Base-by-base conservation (phyloP, 192 early-diverging fungal species). In the Backusella australiensis region DNA sequence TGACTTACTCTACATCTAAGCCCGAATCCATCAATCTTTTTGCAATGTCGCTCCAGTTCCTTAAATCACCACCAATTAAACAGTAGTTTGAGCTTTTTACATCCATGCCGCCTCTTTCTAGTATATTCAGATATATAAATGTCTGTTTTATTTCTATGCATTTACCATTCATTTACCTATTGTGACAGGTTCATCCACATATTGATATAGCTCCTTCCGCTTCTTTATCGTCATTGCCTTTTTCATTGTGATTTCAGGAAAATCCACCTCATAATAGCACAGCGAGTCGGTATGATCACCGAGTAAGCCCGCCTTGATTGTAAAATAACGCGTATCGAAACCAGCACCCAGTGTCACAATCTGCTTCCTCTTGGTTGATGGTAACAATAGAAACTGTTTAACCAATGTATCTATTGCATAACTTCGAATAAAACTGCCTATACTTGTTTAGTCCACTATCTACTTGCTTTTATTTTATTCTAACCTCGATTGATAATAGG, bases 401-500 rank as follows among this genome's bases (percentile, higher is more conserved):
- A 95, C 84, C 1, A 94, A 69, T 15, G 75, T 69, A 66, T 97
- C 91, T 19, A 99, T 73, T 0, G 91, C 89, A 9, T 74, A 53
- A 73, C 90, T 90, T 11, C 97, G 90, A 6, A 93, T 81, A 77
- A 92, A 97, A 0, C 96, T 92, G 3, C 95, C 93, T 92, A 69
- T 14, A 23, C 29, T 78, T 34, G 39, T 44, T 63, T 38, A 81
- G 71, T 36, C 44, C 12, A 73, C 19, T 35, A 67, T 38, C 29
- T 26, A 34, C 35, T 15, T n/a, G 19, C 46, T 44, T 75, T 29
- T 14, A 6, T 34, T 12, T 26, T 23, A 23, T 1, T 19, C 42
- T 72, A 79, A 89, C 94, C 96, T 85, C 96, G 85, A 82, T 99
- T 99, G 70, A 99, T 98, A 66, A 99, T 85, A 21, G 96, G 98